These are phyloP conservation scores for Boletus edulis DNA, from an alignment of 768 basidiomycete genomes.

Conservation along the genomic window DNA sequence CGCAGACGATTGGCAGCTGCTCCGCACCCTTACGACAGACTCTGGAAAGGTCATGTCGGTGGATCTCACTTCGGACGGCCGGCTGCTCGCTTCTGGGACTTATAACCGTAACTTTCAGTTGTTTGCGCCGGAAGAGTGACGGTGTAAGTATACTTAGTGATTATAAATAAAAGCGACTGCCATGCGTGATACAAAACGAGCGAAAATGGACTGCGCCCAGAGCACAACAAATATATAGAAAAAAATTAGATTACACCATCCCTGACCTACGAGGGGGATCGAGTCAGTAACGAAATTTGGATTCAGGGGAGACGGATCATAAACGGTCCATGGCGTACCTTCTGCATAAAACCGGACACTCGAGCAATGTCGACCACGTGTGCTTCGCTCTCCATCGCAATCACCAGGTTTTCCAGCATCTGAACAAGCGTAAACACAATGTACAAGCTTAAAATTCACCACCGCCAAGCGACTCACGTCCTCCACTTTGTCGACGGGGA, in stretches of 20 bases:
- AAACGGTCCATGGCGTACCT: conserved; percentile 43
- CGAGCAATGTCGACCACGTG: conserved; percentile 80
- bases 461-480: conserved; percentile 56
- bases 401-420: conserved; percentile 83
- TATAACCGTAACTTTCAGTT: conserved; percentile 95
- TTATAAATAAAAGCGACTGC: conserved; percentile 24
- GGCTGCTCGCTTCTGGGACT: conserved; percentile 83
- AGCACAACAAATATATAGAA: conserved; percentile 12
- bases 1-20: conserved; percentile 95
- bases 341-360: conserved; percentile 90
- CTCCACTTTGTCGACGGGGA: conserved; percentile 86
- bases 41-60: conserved; percentile 99
- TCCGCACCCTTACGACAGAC: conserved; percentile 87
- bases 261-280: conserved; percentile 32
- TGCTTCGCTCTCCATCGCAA: conserved; percentile 86
- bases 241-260: conserved; percentile 39
- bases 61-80: conserved; percentile 81
- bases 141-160: conserved; percentile 13
- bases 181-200: conserved; percentile 33
- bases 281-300: conserved; percentile 19
- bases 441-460: conserved; percentile 10
- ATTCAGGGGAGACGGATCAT: conserved; percentile 23
- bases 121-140: conserved; percentile 74
- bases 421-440: conserved; percentile 35
- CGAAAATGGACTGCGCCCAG: conserved; percentile 6